Evolutionary conservation across 768 basidiomycete species (phyloP).

Genomic region (Pulveroboletus sp.): DNA sequence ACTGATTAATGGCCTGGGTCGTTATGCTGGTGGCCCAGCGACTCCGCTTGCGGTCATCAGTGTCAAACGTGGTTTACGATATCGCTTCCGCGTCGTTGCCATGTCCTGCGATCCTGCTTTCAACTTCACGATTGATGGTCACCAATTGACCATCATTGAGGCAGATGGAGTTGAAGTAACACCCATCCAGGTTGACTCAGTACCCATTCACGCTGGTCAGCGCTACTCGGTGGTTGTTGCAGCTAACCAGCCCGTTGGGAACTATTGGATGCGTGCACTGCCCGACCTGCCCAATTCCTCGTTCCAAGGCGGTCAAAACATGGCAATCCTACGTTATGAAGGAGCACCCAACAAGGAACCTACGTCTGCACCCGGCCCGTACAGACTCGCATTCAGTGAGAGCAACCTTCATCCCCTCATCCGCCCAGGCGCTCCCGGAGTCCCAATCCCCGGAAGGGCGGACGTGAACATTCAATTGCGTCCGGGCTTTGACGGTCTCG

Average conservation of each 20-base stretch:
- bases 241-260: constrained; percentile 43
- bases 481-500: constrained; percentile 1
- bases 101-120: constrained; percentile 45
- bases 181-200: constrained; percentile 41
- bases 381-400: constrained; percentile 35
- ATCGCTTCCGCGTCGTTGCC: constrained; percentile 52
- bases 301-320: constrained; percentile 39
- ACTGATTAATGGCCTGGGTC: constrained; percentile 52
- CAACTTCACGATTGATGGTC: constrained; percentile 44
- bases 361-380: constrained; percentile 27
- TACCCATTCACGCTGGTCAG: constrained; percentile 33
- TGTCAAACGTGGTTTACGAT: constrained; percentile 39
- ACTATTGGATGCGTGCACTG: constrained; percentile 54
- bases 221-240: constrained; percentile 44
- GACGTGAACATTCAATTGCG: constrained; percentile 35
- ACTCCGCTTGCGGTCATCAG: constrained; percentile 42
- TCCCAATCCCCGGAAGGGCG: constrained; percentile 35
- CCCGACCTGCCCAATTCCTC: constrained; percentile 28
- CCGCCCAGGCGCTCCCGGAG: constrained; percentile 37
- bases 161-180: constrained; percentile 42
- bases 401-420: constrained; percentile 36
- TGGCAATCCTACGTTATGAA: constrained; percentile 49
- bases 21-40: constrained; percentile 40
- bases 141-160: constrained; percentile 51
- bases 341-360: constrained; percentile 47